These are phyloP conservation scores for Cylindrotheca fusiformis DNA, from an alignment of 108 stramenopile genomes.

Conservation along the genomic window DNA sequence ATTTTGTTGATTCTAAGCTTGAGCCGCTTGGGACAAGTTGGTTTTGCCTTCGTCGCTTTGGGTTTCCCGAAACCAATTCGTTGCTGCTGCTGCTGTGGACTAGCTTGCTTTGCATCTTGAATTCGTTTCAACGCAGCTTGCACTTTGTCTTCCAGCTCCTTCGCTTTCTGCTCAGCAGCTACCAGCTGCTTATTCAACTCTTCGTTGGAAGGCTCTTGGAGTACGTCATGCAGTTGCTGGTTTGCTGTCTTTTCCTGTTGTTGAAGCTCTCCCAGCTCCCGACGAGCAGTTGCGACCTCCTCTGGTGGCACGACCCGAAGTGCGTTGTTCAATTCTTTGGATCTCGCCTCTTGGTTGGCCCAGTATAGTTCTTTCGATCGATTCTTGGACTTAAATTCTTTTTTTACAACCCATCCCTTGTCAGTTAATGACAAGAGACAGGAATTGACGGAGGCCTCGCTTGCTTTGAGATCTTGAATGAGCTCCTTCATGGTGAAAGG, in stretches of 20 bases:
- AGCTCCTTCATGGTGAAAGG: conserved; percentile 72
- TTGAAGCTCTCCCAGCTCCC: conserved; percentile 28
- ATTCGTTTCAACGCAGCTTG: conserved; percentile 34
- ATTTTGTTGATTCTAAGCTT: conserved; percentile 74
- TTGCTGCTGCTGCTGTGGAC: neutral
- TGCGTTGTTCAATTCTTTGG: conserved; percentile 31
- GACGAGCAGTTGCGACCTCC: conserved; percentile 32
- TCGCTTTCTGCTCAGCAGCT: conserved; percentile 31
- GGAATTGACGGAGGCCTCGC: conserved; percentile 54
- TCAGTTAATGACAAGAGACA: conserved; percentile 69
- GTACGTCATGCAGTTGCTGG: conserved; percentile 37
- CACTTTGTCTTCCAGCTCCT: conserved; percentile 32
- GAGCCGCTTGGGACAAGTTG: conserved; percentile 12
- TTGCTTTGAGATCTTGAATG: conserved; percentile 57
- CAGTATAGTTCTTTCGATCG: conserved; percentile 68
- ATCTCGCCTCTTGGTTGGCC: conserved; percentile 45
- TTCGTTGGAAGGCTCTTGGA: conserved; percentile 48
- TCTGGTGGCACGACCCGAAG: conserved; percentile 24
- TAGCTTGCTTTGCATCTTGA: neutral
- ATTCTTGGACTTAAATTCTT: conserved; percentile 54
- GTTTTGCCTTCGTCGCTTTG: conserved; percentile 5
- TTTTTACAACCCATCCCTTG: conserved; percentile 58
- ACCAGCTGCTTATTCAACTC: conserved; percentile 41
- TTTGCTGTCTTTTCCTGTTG: conserved; percentile 12
- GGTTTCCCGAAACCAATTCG: conserved; percentile 2